phyloP scores from a whole-genome alignment of 768 basidiomycete genomes.

The Suillus bovinus region DNA sequence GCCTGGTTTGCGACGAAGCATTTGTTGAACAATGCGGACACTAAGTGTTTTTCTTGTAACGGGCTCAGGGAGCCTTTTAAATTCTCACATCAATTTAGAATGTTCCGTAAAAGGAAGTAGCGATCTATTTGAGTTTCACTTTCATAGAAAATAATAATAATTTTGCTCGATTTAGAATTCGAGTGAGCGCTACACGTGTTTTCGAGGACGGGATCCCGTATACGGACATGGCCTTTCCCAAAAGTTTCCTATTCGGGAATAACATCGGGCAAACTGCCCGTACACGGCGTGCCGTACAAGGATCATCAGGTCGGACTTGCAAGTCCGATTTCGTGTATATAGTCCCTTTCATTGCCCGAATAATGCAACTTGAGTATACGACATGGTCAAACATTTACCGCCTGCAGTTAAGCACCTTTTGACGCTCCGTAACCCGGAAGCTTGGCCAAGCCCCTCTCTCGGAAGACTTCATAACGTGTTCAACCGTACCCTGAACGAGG shows the following conservation, averaged over 20 bases:
- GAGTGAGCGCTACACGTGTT: background rate
- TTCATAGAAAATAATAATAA: too few relatives aligned
- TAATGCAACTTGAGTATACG: background rate
- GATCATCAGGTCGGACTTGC: slow-evolving; percentile 7
- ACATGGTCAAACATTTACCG: slow-evolving; percentile 52
- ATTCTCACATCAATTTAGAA: too few relatives aligned
- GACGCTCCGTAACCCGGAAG: slow-evolving; percentile 63
- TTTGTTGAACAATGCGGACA: slow-evolving; percentile 30
- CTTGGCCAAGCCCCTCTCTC: slow-evolving; percentile 56
- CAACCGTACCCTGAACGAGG: slow-evolving; percentile 62
- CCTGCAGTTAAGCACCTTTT: slow-evolving; percentile 71
- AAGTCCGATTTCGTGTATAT: slow-evolving; percentile 5
- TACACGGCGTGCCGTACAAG: background rate
- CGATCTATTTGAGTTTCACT: background rate
- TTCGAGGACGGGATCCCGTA: slow-evolving; percentile 1
- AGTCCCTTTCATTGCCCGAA: background rate
- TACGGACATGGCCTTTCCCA: too few relatives aligned
- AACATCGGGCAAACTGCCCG: too few relatives aligned
- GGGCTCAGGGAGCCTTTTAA: too few relatives aligned
- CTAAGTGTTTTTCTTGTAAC: too few relatives aligned
- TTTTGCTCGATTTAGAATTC: too few relatives aligned
- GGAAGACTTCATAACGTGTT: slow-evolving; percentile 57
- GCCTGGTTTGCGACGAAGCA: slow-evolving; percentile 6
- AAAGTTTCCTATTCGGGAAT: too few relatives aligned
- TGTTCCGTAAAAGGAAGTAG: background rate